A percentile compares a stretch with the other conserved stretches of the same genome.
Evolutionary conservation across 805 yeast genomes (phyloP).

Genomic region (Saturnispora diversa): DNA sequence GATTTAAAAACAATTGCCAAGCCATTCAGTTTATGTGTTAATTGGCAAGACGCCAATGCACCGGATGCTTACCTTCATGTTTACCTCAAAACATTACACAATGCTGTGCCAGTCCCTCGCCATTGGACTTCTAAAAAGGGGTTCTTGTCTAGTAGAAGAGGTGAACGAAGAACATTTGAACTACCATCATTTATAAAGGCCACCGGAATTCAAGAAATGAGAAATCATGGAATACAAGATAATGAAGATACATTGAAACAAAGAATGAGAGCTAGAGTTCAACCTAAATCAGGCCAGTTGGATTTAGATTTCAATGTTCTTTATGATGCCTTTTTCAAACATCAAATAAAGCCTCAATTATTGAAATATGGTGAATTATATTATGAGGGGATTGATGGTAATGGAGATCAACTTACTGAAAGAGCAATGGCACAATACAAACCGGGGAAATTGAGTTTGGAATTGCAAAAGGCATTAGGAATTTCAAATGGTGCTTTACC

Average conservation of each 20-base stretch:
- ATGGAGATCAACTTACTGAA: slow-evolving; percentile 28
- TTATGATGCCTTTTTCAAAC: slow-evolving; percentile 79
- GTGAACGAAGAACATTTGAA: slow-evolving; percentile 65
- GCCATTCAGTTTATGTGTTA: slow-evolving; percentile 59
- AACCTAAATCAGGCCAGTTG: slow-evolving; percentile 77
- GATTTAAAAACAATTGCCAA: slow-evolving; percentile 51
- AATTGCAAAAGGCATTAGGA: slow-evolving; percentile 62
- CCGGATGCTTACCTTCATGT: slow-evolving; percentile 64
- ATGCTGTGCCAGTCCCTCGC: slow-evolving; percentile 66
- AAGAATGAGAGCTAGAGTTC: slow-evolving; percentile 72
- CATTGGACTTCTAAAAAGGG: slow-evolving; percentile 83
- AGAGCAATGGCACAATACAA: slow-evolving; percentile 27
- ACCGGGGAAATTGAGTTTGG: slow-evolving; percentile 65
- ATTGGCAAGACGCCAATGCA: slow-evolving; percentile 85
- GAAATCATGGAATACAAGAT: slow-evolving; percentile 43
- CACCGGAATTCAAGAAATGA: slow-evolving; percentile 84
- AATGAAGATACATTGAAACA: slow-evolving; percentile 58
- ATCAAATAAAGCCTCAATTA: slow-evolving; percentile 66
- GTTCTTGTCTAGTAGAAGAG: slow-evolving; percentile 57
- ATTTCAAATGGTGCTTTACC: slow-evolving; percentile 48
- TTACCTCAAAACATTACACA: slow-evolving; percentile 54
- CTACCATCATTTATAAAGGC: slow-evolving; percentile 70
- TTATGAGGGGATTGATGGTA: slow-evolving; percentile 54
- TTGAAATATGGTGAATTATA: slow-evolving; percentile 67
- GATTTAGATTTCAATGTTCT: slow-evolving; percentile 80